Evolutionary conservation across 805 yeast genomes (phyloP).

Genomic region (Cyberlindnera samutprakarnensis): DNA sequence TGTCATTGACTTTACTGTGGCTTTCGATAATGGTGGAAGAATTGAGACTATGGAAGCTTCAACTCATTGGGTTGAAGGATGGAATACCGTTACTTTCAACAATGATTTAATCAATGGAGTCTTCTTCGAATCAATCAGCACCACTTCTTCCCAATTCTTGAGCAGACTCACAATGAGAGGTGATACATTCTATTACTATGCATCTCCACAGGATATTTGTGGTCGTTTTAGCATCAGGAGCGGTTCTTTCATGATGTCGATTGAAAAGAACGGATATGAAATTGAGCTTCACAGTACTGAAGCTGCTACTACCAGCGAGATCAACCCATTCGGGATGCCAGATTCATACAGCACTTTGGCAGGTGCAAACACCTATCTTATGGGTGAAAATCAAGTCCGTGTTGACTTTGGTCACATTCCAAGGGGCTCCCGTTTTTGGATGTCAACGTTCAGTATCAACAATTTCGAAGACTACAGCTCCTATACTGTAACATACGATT

Average conservation of each 20-base stretch:
- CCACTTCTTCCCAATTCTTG: background rate
- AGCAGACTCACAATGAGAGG: conserved; percentile 12
- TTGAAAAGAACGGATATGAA: background rate
- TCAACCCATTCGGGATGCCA: conserved; percentile 4
- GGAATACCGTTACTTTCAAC: conserved; percentile 12
- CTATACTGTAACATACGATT: background rate
- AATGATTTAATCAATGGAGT: conserved; percentile 3
- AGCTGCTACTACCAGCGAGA: background rate
- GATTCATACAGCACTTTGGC: background rate
- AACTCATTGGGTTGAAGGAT: conserved; percentile 8
- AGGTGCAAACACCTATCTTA: background rate
- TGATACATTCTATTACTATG: conserved; percentile 9
- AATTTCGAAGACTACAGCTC: background rate
- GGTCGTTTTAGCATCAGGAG: conserved; percentile 1
- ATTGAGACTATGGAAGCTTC: conserved; percentile 4
- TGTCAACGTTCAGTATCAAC: conserved; percentile 2
- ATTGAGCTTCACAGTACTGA: conserved; percentile 1
- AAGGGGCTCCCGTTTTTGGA: conserved; percentile 7
- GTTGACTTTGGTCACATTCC: conserved; percentile 6
- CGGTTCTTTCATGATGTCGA: conserved; percentile 6
- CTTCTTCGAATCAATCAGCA: background rate
- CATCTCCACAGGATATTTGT: conserved; percentile 4
- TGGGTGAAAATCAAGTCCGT: background rate
- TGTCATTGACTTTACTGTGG: conserved; percentile 3
- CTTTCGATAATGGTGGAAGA: conserved; percentile 12